phyloP scores from a whole-genome alignment of 805 yeast species.

The Ogataea thermomethanolica region DNA sequence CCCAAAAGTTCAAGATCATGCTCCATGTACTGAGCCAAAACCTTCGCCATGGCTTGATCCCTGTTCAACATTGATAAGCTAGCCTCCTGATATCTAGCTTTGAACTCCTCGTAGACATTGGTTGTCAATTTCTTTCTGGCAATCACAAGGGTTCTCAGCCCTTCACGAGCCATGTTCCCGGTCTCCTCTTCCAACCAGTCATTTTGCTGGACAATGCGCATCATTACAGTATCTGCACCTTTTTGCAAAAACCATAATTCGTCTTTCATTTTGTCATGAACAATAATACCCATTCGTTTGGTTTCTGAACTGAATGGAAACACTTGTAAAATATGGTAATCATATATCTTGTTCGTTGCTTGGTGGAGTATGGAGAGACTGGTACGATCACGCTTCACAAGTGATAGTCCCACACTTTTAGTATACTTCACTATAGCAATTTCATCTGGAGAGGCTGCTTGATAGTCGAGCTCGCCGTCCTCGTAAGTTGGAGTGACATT shows the following conservation, averaged over 20 bases:
- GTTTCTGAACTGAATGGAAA: constrained; percentile 96
- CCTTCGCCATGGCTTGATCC: constrained; percentile 68
- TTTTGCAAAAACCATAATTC: constrained; percentile 85
- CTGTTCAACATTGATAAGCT: constrained; percentile 75
- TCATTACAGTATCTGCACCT: constrained; percentile 97
- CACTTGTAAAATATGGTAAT: constrained; percentile 69
- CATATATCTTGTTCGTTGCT: constrained; percentile 46
- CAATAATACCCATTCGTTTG: constrained; percentile 92
- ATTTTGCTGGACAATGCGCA: constrained; percentile 70
- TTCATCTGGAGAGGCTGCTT: constrained; percentile 99
- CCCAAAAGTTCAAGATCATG: constrained; percentile 83
- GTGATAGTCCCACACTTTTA: constrained; percentile 76
- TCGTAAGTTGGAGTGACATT: constrained; percentile 93
- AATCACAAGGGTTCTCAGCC: constrained; percentile 88
- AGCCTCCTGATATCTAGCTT: constrained; percentile 64
- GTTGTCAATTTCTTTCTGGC: constrained; percentile 72
- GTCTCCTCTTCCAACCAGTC: constrained; percentile 99
- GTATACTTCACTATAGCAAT: constrained; percentile 94
- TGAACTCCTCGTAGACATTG: constrained; percentile 59
- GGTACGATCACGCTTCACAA: constrained; percentile 78
- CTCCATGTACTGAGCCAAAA: constrained; percentile 69
- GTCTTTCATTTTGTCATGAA: constrained; percentile 56
- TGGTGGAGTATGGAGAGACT: constrained; percentile 66
- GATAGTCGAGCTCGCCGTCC: constrained; percentile 74
- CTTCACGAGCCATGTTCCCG: constrained; percentile 97